These are phyloP conservation scores for Metschnikowia lachancei DNA, from an alignment of 805 yeast genomes.

Conservation along the genomic window DNA sequence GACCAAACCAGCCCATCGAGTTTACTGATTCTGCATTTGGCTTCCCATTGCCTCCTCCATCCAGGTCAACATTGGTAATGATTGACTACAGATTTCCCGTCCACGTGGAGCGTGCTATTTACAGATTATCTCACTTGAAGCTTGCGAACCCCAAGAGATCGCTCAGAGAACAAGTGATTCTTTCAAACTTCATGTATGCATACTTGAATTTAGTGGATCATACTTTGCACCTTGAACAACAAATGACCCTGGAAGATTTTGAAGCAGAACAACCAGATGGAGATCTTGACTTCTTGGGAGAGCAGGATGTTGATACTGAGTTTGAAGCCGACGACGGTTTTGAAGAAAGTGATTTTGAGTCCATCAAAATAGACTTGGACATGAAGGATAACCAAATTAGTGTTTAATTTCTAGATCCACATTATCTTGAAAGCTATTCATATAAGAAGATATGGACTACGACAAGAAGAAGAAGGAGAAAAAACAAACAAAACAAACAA, in stretches of 20 bases:
- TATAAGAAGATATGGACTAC: background rate
- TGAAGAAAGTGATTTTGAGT: conserved; percentile 18
- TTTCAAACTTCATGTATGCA: conserved; percentile 97
- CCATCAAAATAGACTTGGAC: conserved; percentile 19
- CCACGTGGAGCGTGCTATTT: conserved; percentile 94
- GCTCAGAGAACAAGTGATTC: conserved; percentile 82
- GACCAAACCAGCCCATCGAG: conserved; percentile 46
- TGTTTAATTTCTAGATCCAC: background rate
- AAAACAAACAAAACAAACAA: no score
- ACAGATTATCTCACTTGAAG: conserved; percentile 87
- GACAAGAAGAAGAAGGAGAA: background rate
- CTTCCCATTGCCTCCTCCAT: conserved; percentile 79
- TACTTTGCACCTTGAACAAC: conserved; percentile 71
- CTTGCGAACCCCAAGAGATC: conserved; percentile 92
- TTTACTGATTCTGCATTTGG: conserved; percentile 81
- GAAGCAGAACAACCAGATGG: conserved; percentile 18
- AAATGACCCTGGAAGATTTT: conserved; percentile 30
- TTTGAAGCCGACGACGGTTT: conserved; percentile 19
- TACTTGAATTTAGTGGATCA: conserved; percentile 93
- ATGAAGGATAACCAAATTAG: conserved; percentile 10
- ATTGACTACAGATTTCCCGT: conserved; percentile 84
- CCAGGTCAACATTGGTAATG: conserved; percentile 75
- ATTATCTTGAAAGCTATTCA: background rate
- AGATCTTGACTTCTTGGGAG: conserved; percentile 17
- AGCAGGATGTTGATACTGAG: conserved; percentile 21